Evolutionary conservation across 1,284 basidiomycete species (phyloP), one percentile per base, ranked within the genome.

Genomic region (Hemileia vastatrix): DNA sequence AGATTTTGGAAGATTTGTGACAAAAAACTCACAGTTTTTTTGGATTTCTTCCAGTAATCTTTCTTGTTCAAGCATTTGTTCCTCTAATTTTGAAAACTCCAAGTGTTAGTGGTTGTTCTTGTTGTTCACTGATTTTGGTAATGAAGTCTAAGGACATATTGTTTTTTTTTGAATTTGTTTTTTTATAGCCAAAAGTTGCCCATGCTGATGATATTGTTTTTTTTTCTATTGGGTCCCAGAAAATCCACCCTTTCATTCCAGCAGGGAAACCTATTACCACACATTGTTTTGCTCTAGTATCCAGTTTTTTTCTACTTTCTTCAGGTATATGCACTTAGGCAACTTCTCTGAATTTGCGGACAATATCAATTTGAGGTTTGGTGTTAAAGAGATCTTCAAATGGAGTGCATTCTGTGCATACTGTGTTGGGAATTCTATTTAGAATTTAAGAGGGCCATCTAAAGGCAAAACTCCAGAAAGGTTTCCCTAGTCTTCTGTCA

Each of bases 341-440:
- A 4, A 19, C 2, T 19, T 23, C 21, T 2, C 56, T 47, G 18
- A 58, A 58, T 8, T 19, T 45, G 2, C 33, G 2, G 1, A 53
- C 11, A 1, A 15, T 21, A 24, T 59, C 50, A 18, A 51, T 2
- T 31, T 40, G 21, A 19, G 57, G 57, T 21, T 50, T 33, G 2
- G 9, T 6, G 1, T 24, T n/a, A 18, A 59, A 53, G 2, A 59
- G 15, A 2, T 1, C 6, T 44, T 59, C 50, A 27, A 21, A 43
- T 18, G 57, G 57, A 2, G 49, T 53, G 1, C 11, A 13, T 8
- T 27, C 24, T 3, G 33, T 40, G 6, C 32, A 52, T 4, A 24
- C 33, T 32, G n/a, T 13, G n/a, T 59, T 59, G 2, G 57, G 57
- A 9, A 59, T 44, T 2, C 48, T n/a, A n/a, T 59, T 59, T 4